Evolutionary conservation across 805 yeast species (phyloP).

Genomic region (Lachancea quebecensis): DNA sequence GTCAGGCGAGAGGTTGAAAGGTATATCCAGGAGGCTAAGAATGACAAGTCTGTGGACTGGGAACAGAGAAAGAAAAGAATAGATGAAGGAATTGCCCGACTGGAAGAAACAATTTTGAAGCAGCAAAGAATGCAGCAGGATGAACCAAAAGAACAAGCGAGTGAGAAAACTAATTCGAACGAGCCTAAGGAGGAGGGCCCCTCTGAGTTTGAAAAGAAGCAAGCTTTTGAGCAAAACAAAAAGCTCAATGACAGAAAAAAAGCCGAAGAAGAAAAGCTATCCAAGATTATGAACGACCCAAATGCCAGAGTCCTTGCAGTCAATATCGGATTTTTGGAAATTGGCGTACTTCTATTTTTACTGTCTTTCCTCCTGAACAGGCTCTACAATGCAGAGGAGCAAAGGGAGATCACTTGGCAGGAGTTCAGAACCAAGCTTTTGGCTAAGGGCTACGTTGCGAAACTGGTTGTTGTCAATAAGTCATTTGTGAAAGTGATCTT

Average conservation of each 20-base stretch:
- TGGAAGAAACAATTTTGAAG: slow-evolving; percentile 21
- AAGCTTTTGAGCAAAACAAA: slow-evolving; percentile 12
- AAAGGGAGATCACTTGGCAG: slow-evolving; percentile 76
- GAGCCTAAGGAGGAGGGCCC: slow-evolving; percentile 8
- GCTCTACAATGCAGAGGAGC: slow-evolving; percentile 28
- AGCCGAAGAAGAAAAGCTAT: slow-evolving; percentile 11
- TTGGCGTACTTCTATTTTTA: slow-evolving; percentile 29
- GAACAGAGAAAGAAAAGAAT: slow-evolving; percentile 17
- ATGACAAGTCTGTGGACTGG: slow-evolving; percentile 11
- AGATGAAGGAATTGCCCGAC: slow-evolving; percentile 19
- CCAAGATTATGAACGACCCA: slow-evolving; percentile 25
- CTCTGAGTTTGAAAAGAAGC: slow-evolving; percentile 13
- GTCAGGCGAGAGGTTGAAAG: slow-evolving; percentile 20
- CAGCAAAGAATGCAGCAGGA: slow-evolving; percentile 14
- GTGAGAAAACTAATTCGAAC: slow-evolving; percentile 2
- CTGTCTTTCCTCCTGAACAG: slow-evolving; percentile 28
- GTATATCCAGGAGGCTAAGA: slow-evolving; percentile 19
- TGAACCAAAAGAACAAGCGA: slow-evolving; percentile 5
- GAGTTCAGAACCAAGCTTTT: slow-evolving; percentile 73
- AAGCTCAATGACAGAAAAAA: slow-evolving; percentile 14
- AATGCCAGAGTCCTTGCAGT: slow-evolving; percentile 27
- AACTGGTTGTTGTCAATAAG: slow-evolving; percentile 70
- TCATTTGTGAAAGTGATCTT: slow-evolving; percentile 65
- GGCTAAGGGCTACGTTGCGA: slow-evolving; percentile 70
- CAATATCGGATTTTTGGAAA: slow-evolving; percentile 31